Percentiles rank a stretch among this genome's conserved stretches.
Evolutionary conservation across 805 yeast species (phyloP).

Genomic region (Candida multigemmis): DNA sequence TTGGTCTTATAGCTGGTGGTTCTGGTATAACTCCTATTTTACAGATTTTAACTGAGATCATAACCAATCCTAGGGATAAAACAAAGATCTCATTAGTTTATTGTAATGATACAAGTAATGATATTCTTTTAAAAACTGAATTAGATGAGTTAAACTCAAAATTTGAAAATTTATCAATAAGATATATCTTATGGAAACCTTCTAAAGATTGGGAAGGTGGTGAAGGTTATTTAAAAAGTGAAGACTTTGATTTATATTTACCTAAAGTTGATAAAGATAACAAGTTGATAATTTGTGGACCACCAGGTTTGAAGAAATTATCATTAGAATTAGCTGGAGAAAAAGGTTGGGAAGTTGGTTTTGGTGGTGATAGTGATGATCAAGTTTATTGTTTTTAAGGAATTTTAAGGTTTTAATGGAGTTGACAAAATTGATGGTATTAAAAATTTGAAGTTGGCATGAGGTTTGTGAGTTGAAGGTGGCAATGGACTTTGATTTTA

Average conservation of each 20-base stretch:
- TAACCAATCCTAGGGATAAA: conserved; percentile 58
- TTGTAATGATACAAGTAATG: conserved; percentile 72
- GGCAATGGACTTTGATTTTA: too few species aligned
- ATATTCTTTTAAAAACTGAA: conserved; percentile 63
- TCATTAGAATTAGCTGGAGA: conserved; percentile 43
- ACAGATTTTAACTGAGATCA: conserved; percentile 64
- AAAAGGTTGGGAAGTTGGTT: conserved; percentile 51
- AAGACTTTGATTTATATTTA: conserved; percentile 42
- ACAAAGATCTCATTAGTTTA: conserved; percentile 56
- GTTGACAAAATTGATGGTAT: background rate
- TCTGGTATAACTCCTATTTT: conserved; percentile 86
- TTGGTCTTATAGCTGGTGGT: conserved; percentile 76
- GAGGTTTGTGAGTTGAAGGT: too few species aligned
- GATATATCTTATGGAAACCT: conserved; percentile 45
- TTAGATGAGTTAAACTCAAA: conserved; percentile 57
- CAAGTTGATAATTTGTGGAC: conserved; percentile 67
- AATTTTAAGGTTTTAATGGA: background rate
- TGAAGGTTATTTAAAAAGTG: conserved; percentile 52
- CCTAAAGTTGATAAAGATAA: conserved; percentile 42
- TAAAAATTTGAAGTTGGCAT: too few species aligned
- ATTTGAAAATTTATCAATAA: conserved; percentile 55
- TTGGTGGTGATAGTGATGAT: conserved; percentile 39
- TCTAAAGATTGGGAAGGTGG: conserved; percentile 47
- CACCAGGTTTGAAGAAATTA: conserved; percentile 54
- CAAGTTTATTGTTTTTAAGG: conserved; percentile 49